Evolutionary conservation across 805 yeast species (phyloP).

Genomic region (Candida maesae): DNA sequence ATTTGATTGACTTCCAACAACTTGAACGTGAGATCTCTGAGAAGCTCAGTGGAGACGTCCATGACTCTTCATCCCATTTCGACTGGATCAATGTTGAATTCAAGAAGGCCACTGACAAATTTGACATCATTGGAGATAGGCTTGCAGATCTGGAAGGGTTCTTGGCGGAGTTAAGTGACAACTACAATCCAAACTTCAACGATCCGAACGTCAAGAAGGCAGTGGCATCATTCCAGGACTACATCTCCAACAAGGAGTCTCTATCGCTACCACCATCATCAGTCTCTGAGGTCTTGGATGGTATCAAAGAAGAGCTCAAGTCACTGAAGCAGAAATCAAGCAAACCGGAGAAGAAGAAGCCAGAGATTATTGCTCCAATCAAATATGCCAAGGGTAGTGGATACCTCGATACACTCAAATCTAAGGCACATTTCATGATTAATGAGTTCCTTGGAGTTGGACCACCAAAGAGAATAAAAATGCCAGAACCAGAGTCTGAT

Average conservation of each 20-base stretch:
- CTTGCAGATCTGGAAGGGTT: slow-evolving; percentile 38
- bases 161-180: slow-evolving; percentile 41
- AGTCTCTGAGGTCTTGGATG: too few relatives aligned
- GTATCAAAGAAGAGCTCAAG: slow-evolving; percentile 3
- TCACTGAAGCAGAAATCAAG: background rate
- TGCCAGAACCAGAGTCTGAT: slow-evolving; percentile 13
- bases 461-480: slow-evolving; percentile 10
- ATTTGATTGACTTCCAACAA: background rate
- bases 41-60: slow-evolving; percentile 1
- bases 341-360: background rate
- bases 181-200: slow-evolving; percentile 74
- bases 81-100: slow-evolving; percentile 9
- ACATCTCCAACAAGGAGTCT: slow-evolving; percentile 20
- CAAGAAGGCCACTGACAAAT: slow-evolving; percentile 7
- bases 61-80: background rate
- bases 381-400: slow-evolving; percentile 2
- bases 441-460: slow-evolving; percentile 23
- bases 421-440: slow-evolving; percentile 11
- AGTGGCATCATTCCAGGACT: slow-evolving; percentile 50
- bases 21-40: background rate
- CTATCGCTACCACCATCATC: too few relatives aligned
- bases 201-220: slow-evolving; percentile 67
- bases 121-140: slow-evolving; percentile 16
- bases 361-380: slow-evolving; percentile 1
- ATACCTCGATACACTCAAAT: slow-evolving; percentile 10